phyloP scores from a whole-genome alignment of 176 grass and related monocot genomes.

The Aegilops tauschii region DNA sequence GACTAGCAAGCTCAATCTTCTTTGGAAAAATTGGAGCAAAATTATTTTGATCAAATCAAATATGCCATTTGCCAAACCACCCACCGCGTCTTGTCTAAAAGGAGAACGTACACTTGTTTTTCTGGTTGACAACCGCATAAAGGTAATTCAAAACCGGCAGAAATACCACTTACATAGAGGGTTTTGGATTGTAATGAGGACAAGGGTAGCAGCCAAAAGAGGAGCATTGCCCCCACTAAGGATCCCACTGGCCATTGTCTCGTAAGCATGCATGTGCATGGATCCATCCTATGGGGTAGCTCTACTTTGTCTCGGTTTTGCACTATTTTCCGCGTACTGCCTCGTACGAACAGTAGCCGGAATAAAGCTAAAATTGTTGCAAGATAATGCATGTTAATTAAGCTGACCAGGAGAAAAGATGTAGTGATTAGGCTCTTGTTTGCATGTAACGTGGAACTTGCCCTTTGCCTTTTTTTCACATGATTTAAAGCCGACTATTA shows the following conservation, averaged over 20 bases:
- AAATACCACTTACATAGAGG: slow-evolving; percentile 12
- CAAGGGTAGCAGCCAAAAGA: slow-evolving; percentile 49
- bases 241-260: slow-evolving; percentile 51
- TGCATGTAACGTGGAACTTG: slow-evolving; percentile 54
- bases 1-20: background rate
- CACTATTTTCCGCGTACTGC: slow-evolving; percentile 31
- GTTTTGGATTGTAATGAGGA: slow-evolving; percentile 52
- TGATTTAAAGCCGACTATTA: slow-evolving; percentile 11
- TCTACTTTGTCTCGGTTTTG: slow-evolving; percentile 17
- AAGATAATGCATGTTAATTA: background rate
- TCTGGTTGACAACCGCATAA: too few relatives aligned
- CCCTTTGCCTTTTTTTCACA: slow-evolving; percentile 2
- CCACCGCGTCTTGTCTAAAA: background rate
- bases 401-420: background rate
- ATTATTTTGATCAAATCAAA: background rate
- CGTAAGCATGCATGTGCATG: slow-evolving; percentile 43
- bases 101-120: background rate
- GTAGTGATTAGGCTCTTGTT: slow-evolving; percentile 3
- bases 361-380: background rate
- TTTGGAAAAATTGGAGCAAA: background rate
- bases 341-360: slow-evolving; percentile 2
- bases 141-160: background rate
- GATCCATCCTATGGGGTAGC: slow-evolving; percentile 12
- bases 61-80: background rate
- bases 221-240: slow-evolving; percentile 29